Base-by-base conservation (phyloP, 352 stramenopile species). In the Phytopythium sindhum region DNA sequence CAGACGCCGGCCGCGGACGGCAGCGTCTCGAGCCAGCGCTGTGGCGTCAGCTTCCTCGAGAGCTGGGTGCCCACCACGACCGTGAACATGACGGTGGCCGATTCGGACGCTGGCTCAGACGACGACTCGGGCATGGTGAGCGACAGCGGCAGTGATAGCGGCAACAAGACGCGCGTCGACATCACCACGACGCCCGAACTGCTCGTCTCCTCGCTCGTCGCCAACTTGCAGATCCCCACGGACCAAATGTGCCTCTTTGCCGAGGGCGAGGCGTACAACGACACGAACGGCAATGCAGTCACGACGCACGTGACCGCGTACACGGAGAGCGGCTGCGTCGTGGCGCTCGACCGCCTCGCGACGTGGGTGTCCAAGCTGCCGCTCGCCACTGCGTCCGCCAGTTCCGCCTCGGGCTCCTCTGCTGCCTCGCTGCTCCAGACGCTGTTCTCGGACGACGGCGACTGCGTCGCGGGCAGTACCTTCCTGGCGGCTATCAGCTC, bases 21-120 rank as follows among this genome's bases (percentile, higher is more conserved):
- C 31, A 69, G 70, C 21, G 72, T 60, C 65, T 73, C 70, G 23
- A 50, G 35, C 35, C 78, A 88, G 64, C 70, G 73, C 26, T 90
- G 81, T 60, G 81, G 77, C 37, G 86, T 66, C 65, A 83, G 78
- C 21, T 69, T 83, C 42, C 45, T 85, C 12, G 72, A 86, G 64
- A 82, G 60, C 37, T 57, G 59, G 6, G 61, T 60, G 0, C 62
- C 67, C 47, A 26, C 66, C 39, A 68, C 67, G 54, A 72, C 77
- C 54, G 17, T 57, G 28, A 57, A 57, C 31, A 31, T 57, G 24
- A 57, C 51, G 10, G 50, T 56, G 24, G 11, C 7, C 28, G 26
- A 8, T 28, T 56, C 50, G 50, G 50, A 56, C 26, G 24, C 50
- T 2, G 50, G 31, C 28, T 56, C 50, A 28, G 51, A 42, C 2